Evolutionary conservation across 331 rosid species (phyloP), one percentile per base, ranked within the genome.

Genomic region (Saraca asoca): DNA sequence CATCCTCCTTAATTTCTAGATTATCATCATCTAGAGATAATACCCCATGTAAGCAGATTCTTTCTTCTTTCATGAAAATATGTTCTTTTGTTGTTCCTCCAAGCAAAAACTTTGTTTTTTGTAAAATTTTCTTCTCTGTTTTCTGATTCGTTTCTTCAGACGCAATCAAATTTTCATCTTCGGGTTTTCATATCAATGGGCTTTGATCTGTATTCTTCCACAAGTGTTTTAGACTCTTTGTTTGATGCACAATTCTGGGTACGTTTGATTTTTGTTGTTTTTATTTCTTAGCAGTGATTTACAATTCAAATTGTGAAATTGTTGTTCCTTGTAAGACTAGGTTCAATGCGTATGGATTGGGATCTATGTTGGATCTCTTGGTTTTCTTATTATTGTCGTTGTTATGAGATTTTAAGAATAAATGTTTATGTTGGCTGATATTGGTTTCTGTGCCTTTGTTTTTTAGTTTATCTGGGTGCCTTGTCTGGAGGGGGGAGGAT

Each of bases 301-400:
- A 13, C 57, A 62, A 67, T 63, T 58, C 56, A 38, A 74, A 72
- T 77, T 66, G 54, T 55, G 14, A n/a, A 43, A 73, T 78, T 73
- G 56, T 70, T 77, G 35, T 58, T 80, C 15, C 52, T 42, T 52
- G 70, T 52, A 59, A 67, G 90, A 45, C 79, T 82, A 77, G 89
- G 87, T 88, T 88, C 90, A 86, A 56, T 84, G 95, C 70, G 81
- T 61, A 35, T 81, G 82, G 85, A 78, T 87, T 88, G 99, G 90
- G 92, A 88, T 90, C 97, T 86, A 90, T 86, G 91, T 84, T 83
- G 85, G 90, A 90, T 86, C 90, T 66, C 78, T 84, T 75, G 83
- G 69, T 68, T 81, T 82, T 71, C 33, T 63, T 83, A 55, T 73
- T 70, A 54, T 77, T 68, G 18, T 60, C 70, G 13, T 78, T 68